Base-by-base conservation (phyloP, 225 moss, liverwort and hornwort genomes). In the Straminergon stramineum region DNA sequence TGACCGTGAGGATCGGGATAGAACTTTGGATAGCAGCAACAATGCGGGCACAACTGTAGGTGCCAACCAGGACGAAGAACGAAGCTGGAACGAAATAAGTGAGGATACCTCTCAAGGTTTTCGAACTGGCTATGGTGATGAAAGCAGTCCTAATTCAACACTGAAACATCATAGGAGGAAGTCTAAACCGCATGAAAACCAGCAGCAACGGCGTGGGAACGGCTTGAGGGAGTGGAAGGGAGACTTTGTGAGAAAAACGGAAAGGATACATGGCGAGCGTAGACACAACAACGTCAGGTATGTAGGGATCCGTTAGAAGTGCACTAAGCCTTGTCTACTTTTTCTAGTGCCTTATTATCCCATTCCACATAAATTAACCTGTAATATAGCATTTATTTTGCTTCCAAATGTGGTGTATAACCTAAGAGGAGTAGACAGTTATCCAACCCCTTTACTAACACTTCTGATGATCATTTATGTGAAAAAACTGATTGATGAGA, bases 161-260 rank as follows among this genome's bases (percentile, higher is more conserved):
- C 56, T 90, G 86, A 84, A 89, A 84, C 90, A 87, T 60, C 89
- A 88, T n/a, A 68, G 87, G 82, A 75, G 85, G 89, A 91, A 83
- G 89, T 64, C 65, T 64, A 92, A 87, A 57, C 91, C 65, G 83
- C 89, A 85, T 79, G 93, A 86, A 83, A 86, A 73, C 34, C 67
- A 73, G 53, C 90, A 73, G 60, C 92, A 82, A 56, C 85, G 86
- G 62, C 89, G 91, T 63, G 89, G 90, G 37, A 84, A 93, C 20
- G 93, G 93, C 51, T 87, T 95, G 90, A 92, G 91, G 73, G 94
- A 93, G 82, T 95, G 96, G 98, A 97, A 95, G 91, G 93, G 94
- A 65, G 95, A 95, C 12, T 93, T 93, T 65, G 93, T 93, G 34
- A 93, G 91, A 88, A 96, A 88, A 81, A 23, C 87, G 32, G 93